A percentile compares a stretch with the other conserved stretches of the same genome.
Conservation (phyloP, 306 rosid genomes). For the Ammopiptanthus mongolicus region DNA sequence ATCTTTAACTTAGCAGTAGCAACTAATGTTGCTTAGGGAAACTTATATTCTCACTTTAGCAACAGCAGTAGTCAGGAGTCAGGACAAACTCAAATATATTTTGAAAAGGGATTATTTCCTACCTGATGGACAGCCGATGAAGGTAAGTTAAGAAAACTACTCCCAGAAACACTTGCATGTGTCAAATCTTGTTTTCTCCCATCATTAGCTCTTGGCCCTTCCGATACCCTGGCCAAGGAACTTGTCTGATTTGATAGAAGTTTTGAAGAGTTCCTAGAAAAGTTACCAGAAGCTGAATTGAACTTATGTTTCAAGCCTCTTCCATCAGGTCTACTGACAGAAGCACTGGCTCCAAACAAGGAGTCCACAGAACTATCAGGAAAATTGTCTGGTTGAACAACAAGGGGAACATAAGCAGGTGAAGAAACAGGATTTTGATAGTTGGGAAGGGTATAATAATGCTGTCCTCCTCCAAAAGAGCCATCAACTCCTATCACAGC, state of each 20-base stretch:
- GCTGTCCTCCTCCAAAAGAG: conserved; percentile 59
- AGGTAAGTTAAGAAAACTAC: conserved; percentile 43
- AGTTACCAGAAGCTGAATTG: conserved; percentile 56
- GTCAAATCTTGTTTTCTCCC: conserved; percentile 56
- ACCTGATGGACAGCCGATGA: conserved; percentile 65
- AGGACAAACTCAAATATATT: background rate
- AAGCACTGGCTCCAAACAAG: conserved; percentile 44
- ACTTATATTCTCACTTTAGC: background rate
- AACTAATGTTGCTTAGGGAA: background rate
- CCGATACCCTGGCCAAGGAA: conserved; percentile 58
- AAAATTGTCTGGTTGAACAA: conserved; percentile 60
- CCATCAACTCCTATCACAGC: conserved; percentile 83
- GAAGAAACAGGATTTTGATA: conserved; percentile 61
- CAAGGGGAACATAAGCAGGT: conserved; percentile 62
- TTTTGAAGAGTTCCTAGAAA: conserved; percentile 54
- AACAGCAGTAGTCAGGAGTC: background rate
- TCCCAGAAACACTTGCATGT: conserved; percentile 52
- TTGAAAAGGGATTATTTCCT: background rate
- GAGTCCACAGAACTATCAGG: conserved; percentile 54
- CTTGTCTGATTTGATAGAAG: conserved; percentile 46
- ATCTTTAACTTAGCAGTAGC: background rate
- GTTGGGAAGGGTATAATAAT: conserved; percentile 59
- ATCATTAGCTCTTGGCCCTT: conserved; percentile 56
- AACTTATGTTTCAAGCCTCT: conserved; percentile 57
- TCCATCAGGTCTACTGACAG: conserved; percentile 58